These are phyloP conservation scores for Sporothrix globosa DNA, from an alignment of 2,329 filamentous ascomycete genomes.

Conservation along the genomic window DNA sequence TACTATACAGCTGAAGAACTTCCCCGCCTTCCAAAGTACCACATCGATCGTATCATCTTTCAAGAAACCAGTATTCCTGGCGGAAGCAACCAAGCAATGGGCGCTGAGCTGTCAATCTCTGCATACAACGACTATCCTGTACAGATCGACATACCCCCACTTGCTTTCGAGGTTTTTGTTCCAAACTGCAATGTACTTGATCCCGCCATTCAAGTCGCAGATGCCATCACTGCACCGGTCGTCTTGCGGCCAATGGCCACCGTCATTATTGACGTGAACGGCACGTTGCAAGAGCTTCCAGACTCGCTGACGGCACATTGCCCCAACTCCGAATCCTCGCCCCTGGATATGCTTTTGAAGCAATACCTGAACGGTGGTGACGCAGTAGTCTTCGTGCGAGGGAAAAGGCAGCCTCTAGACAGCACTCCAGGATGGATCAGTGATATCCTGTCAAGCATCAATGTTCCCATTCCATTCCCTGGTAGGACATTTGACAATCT, in stretches of 20 bases:
- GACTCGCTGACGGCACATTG: conserved; percentile 72
- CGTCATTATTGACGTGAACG: conserved; percentile 70
- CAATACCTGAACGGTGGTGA: conserved; percentile 80
- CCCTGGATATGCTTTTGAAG: conserved; percentile 78
- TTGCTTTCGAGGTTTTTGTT: conserved; percentile 83
- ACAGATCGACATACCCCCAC: conserved; percentile 72
- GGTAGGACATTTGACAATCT: conserved; percentile 79
- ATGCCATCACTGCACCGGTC: conserved; percentile 69
- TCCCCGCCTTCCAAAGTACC: conserved; percentile 77
- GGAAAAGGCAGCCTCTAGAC: conserved; percentile 66
- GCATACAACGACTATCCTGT: conserved; percentile 79
- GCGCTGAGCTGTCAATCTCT: conserved; percentile 74
- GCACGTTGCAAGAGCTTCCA: conserved; percentile 73
- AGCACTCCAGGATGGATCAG: conserved; percentile 81
- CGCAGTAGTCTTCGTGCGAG: conserved; percentile 80
- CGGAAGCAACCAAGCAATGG: conserved; percentile 66
- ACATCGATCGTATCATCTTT: conserved; percentile 79
- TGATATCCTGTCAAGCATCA: conserved; percentile 78
- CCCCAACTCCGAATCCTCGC: conserved; percentile 76
- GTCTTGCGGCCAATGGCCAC: conserved; percentile 68
- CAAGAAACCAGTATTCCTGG: conserved; percentile 64
- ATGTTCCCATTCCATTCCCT: conserved; percentile 81
- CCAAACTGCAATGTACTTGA: conserved; percentile 75
- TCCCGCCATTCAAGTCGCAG: conserved; percentile 75
- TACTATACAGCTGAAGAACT: conserved; percentile 65